phyloP scores from a whole-genome alignment of 164 flowering plant species.

The Aristolochia californica region DNA sequence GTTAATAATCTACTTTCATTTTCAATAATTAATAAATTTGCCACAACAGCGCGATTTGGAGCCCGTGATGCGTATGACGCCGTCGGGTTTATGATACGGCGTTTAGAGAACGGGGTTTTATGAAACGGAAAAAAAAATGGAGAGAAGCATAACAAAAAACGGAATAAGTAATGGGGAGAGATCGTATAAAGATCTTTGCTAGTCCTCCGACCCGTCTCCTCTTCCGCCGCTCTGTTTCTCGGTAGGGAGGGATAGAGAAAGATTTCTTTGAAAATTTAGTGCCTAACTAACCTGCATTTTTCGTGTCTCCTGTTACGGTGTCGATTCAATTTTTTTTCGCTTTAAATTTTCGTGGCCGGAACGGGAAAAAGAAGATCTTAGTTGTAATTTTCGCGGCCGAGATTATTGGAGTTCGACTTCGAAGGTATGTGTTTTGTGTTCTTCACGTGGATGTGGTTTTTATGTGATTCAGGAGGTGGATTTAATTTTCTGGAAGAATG shows the following conservation, averaged over 20 bases:
- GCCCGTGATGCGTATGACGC: background rate
- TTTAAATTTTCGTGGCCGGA: too few relatives aligned
- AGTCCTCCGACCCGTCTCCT: constrained; percentile 7
- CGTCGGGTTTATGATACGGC: background rate
- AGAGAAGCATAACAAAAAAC: background rate
- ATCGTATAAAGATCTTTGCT: background rate
- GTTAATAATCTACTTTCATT: too few relatives aligned
- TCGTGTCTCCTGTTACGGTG: background rate
- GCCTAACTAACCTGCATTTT: background rate
- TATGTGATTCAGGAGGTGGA: background rate
- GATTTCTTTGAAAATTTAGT: background rate
- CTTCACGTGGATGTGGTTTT: too few relatives aligned
- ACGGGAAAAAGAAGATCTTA: too few relatives aligned
- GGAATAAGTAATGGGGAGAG: background rate
- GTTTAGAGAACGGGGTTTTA: background rate
- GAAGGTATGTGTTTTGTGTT: too few relatives aligned
- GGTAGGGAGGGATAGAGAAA: background rate
- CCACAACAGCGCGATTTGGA: background rate
- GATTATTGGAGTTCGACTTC: too few relatives aligned
- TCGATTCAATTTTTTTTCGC: too few relatives aligned
- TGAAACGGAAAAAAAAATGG: background rate
- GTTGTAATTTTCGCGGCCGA: too few relatives aligned
- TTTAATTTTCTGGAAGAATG: background rate
- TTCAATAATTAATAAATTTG: background rate
- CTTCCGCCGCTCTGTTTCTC: background rate